Evolutionary conservation across 306 rosid species (phyloP), one percentile per base, ranked within the genome.

Genomic region (Cicer bijugum): DNA sequence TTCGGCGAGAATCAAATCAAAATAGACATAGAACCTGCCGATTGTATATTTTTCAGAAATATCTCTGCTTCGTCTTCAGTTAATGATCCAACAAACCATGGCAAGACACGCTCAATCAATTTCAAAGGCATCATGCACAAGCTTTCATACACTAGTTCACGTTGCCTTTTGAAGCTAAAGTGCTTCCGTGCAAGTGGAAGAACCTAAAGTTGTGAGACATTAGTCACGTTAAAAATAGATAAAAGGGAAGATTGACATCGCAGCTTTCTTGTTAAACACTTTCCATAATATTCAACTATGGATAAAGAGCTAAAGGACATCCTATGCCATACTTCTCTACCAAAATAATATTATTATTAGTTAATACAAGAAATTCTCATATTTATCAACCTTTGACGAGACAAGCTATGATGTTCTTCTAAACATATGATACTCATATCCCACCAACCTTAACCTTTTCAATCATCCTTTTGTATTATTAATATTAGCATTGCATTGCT

Each of bases 61-160:
- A 82, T 85, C 72, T 80, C 81, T 20, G 87, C 86, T 72, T 95
- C 97, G 65, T 87, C 97, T 84, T 91, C 93, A 17, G 90, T 84
- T 84, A 88, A 82, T 14, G 90, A 91, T 73, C 84, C 86, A 60
- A 88, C 89, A 78, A 95, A 88, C 99, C 99, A 95, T 67, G 99
- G 92, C 61, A 95, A 82, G 80, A 95, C 96, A 23, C 96, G 90
- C 70, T 95, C 99, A 73, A 95, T 95, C 84, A 95, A 80, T 82
- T 92, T 95, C 80, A 95, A 72, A 67, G 99, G 97, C 99, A 95
- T 91, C 97, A 88, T 77, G 89, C 99, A 90, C 82, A 91, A 86
- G 82, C 97, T 90, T 82, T 85, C 92, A 82, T 95, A 95, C 80
- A 91, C 79, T 68, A 95, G 88, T 82, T 91, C 97, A 57, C 94